Conservation (phyloP, 2,329 filamentous ascomycete species). For the Mariannaea sp. region DNA sequence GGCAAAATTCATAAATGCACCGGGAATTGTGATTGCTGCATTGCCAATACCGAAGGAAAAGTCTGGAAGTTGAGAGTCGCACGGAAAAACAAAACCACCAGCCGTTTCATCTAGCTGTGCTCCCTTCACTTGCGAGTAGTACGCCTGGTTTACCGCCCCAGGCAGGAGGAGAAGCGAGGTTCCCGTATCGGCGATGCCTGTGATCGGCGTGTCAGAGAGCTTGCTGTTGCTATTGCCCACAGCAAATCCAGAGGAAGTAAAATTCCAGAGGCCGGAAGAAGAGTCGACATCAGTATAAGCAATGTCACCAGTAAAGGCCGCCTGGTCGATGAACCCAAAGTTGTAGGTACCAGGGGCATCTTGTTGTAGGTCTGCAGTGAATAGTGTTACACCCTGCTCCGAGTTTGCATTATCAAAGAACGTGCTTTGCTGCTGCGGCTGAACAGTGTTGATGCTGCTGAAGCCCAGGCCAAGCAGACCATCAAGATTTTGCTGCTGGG, state of each 20-base stretch:
- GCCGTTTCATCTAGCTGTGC: slow-evolving; percentile 46
- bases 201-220: slow-evolving; percentile 34
- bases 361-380: slow-evolving; percentile 71
- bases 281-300: slow-evolving; percentile 65
- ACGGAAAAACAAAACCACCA: slow-evolving; percentile 55
- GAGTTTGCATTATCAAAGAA: slow-evolving; percentile 46
- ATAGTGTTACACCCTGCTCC: slow-evolving; percentile 49
- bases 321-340: slow-evolving; percentile 71
- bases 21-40: slow-evolving; percentile 61
- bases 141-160: slow-evolving; percentile 52
- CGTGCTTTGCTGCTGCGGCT: slow-evolving; percentile 47
- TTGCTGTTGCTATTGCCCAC: slow-evolving; percentile 40
- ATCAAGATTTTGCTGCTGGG: slow-evolving; percentile 44
- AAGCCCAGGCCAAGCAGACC: slow-evolving; percentile 53
- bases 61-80: slow-evolving; percentile 52
- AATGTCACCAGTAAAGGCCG: slow-evolving; percentile 66
- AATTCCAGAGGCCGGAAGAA: slow-evolving; percentile 67
- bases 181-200: slow-evolving; percentile 61
- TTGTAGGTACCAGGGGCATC: slow-evolving; percentile 66
- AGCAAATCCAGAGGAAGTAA: slow-evolving; percentile 43
- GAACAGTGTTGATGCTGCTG: slow-evolving; percentile 49
- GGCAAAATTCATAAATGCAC: slow-evolving; percentile 60
- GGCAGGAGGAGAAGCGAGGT: slow-evolving; percentile 68
- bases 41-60: slow-evolving; percentile 61
- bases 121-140: slow-evolving; percentile 53